phyloP scores from a whole-genome alignment of 129 eudicot genomes.

The Flaveria linearis region DNA sequence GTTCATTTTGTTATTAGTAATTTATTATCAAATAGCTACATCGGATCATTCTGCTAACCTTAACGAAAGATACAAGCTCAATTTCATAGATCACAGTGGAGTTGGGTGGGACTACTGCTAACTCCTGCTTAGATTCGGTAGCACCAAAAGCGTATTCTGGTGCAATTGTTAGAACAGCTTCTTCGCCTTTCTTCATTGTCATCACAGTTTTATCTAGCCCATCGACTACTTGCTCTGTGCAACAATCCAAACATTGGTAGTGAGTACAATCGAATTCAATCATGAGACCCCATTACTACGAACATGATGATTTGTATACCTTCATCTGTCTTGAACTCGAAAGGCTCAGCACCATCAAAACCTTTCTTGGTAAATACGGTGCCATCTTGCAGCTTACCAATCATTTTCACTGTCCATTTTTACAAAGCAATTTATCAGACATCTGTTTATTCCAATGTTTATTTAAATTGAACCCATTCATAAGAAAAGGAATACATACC shows the following conservation, averaged over 20 bases:
- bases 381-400: slow-evolving; percentile 83
- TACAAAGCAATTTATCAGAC: slow-evolving; percentile 18
- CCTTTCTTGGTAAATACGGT: slow-evolving; percentile 72
- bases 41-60: slow-evolving; percentile 46
- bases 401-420: slow-evolving; percentile 61
- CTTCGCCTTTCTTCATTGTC: slow-evolving; percentile 96
- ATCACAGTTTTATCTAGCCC: slow-evolving; percentile 76
- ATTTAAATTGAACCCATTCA: background rate
- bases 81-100: slow-evolving; percentile 74
- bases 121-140: slow-evolving; percentile 68
- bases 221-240: slow-evolving; percentile 86
- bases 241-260: background rate
- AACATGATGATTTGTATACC: slow-evolving; percentile 41
- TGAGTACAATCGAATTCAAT: background rate
- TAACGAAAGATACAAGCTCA: slow-evolving; percentile 76
- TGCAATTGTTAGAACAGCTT: slow-evolving; percentile 59
- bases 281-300: background rate
- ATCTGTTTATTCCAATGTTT: background rate
- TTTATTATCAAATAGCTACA: background rate
- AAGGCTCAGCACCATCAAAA: slow-evolving; percentile 53
- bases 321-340: slow-evolving; percentile 89
- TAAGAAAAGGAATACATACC: slow-evolving; percentile 27
- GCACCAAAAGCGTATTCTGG: slow-evolving; percentile 89
- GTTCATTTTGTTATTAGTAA: background rate
- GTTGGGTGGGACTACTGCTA: slow-evolving; percentile 78